Percentiles rank a stretch among this genome's conserved stretches.
Evolutionary conservation across 169 alveolate genomes (phyloP).

Genomic region (Plasmodium relictum): DNA sequence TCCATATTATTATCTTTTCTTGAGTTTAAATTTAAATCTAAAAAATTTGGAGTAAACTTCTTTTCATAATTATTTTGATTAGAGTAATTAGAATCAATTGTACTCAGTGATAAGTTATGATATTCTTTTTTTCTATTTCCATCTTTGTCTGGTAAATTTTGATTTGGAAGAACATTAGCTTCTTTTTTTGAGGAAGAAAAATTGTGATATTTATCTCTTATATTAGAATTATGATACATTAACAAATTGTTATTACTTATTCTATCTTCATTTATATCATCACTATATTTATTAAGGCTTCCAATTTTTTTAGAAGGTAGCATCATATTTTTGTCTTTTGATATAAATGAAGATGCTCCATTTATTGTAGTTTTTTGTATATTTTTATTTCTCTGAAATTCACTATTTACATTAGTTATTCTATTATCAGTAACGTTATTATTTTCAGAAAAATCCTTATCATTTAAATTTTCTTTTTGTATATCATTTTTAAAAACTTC

Average conservation of each 20-base stretch:
- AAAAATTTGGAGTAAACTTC: slow-evolving; percentile 13
- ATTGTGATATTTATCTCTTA: slow-evolving; percentile 10
- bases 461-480: not conserved
- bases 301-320: not conserved
- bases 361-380: slow-evolving; percentile 11
- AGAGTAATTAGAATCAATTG: slow-evolving; percentile 46
- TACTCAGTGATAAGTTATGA: slow-evolving; percentile 43
- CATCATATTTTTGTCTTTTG: not conserved
- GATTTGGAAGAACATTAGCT: slow-evolving; percentile 10
- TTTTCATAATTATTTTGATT: slow-evolving; percentile 49
- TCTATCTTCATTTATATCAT: slow-evolving; percentile 6
- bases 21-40: slow-evolving; percentile 18
- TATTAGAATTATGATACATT: slow-evolving; percentile 2
- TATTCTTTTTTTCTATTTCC: slow-evolving; percentile 51
- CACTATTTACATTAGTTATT: slow-evolving; percentile 1
- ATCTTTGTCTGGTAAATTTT: slow-evolving; percentile 32
- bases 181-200: slow-evolving; percentile 8
- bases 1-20: slow-evolving; percentile 18
- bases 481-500: slow-evolving; percentile 15
- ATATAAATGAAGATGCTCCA: not conserved
- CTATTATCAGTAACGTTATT: slow-evolving; percentile 11
- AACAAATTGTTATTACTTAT: not conserved
- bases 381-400: slow-evolving; percentile 14
- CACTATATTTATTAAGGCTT: slow-evolving; percentile 2
- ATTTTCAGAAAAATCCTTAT: slow-evolving; percentile 10